These are phyloP conservation scores for Ballota nigra DNA, from an alignment of 257 asterid species.

Conservation along the genomic window DNA sequence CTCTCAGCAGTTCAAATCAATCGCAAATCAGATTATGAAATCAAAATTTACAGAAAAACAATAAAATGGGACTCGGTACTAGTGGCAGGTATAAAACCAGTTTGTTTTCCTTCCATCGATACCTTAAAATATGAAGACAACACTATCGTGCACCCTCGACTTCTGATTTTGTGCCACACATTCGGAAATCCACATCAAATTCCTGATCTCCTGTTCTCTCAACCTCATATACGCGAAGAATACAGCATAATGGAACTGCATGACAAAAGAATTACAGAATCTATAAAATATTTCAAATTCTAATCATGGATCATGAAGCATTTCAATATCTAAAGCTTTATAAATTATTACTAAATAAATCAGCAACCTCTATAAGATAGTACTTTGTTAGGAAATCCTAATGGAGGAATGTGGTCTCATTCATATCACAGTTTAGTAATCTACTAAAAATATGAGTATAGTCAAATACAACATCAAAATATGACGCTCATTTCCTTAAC, in stretches of 20 bases:
- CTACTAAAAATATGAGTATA: neutral
- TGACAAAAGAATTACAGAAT: neutral
- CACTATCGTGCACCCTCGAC: slow-evolving; percentile 80
- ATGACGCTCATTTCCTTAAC: neutral
- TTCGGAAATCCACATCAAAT: slow-evolving; percentile 92
- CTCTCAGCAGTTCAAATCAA: slow-evolving; percentile 15
- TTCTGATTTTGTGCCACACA: slow-evolving; percentile 90
- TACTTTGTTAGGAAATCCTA: neutral
- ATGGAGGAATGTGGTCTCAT: neutral
- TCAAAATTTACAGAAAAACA: slow-evolving; percentile 11
- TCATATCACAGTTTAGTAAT: neutral
- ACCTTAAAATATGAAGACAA: slow-evolving; percentile 65
- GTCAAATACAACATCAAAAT: neutral
- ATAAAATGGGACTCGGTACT: neutral
- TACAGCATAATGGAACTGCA: slow-evolving; percentile 90
- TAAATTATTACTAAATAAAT: neutral
- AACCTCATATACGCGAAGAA: slow-evolving; percentile 83
- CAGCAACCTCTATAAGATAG: neutral
- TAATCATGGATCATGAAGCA: neutral
- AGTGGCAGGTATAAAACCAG: neutral
- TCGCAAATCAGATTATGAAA: neutral
- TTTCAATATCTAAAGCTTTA: neutral
- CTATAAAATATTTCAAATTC: neutral
- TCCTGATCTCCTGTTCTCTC: slow-evolving; percentile 93
- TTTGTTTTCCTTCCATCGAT: neutral